A percentile compares a stretch with the other conserved stretches of the same genome.
phyloP scores from a whole-genome alignment of 2,329 filamentous ascomycete species.

The Colletotrichum kahawae region DNA sequence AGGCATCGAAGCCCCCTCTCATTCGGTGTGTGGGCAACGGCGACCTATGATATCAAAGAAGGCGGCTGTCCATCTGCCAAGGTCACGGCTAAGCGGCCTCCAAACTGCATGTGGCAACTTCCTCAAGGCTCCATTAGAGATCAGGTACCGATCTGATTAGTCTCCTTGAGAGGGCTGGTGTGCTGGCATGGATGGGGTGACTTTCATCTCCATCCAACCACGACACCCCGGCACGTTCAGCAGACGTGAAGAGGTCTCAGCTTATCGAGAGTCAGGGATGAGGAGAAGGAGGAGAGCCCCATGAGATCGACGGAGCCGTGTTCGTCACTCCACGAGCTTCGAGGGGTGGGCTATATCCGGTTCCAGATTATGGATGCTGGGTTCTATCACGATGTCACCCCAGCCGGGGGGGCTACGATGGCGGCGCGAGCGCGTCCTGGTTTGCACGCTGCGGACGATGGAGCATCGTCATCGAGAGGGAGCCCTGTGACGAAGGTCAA shows the following conservation, averaged over 20 bases:
- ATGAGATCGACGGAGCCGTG: constrained; percentile 5
- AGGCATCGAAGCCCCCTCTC: neutral
- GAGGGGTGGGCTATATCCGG: neutral
- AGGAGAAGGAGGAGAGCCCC: neutral
- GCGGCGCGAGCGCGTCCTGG: neutral
- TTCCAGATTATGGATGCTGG: neutral
- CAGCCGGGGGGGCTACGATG: neutral
- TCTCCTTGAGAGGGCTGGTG: neutral
- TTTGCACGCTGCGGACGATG: neutral
- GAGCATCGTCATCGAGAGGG: constrained; percentile 11
- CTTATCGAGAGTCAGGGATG: neutral
- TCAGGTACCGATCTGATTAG: constrained; percentile 20
- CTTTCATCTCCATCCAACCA: neutral
- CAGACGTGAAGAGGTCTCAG: neutral
- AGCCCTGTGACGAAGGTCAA: constrained; percentile 13
- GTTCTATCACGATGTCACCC: constrained; percentile 14
- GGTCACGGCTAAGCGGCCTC: constrained; percentile 4
- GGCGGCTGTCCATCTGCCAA: neutral
- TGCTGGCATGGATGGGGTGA: neutral
- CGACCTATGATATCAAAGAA: neutral
- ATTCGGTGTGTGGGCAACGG: neutral
- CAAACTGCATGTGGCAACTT: neutral
- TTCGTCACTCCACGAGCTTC: constrained; percentile 2
- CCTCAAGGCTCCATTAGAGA: neutral
- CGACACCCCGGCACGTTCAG: neutral